A percentile compares a stretch with the other conserved stretches of the same genome.
Evolutionary conservation across 2,329 filamentous ascomycete species (phyloP).

Genomic region (Colletotrichum sp.): DNA sequence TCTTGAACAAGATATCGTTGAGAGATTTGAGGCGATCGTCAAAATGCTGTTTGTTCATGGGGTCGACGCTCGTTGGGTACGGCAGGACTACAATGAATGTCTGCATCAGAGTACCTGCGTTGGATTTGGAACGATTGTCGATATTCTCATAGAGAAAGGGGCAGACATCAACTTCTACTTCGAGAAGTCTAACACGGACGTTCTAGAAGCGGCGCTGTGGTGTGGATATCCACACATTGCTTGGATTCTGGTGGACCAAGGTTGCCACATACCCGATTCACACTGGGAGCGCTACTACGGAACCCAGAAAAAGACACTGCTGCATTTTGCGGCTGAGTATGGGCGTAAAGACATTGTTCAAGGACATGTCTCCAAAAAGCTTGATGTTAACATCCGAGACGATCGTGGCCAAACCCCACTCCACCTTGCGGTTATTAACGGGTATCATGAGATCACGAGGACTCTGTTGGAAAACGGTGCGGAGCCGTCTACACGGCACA

Average conservation of each 20-base stretch:
- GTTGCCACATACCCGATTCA: not conserved
- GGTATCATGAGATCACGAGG: not conserved
- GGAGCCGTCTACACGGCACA: not conserved
- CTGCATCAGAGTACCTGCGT: too few species aligned
- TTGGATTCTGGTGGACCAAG: not conserved
- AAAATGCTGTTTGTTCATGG: too few species aligned
- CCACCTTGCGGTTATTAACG: not conserved
- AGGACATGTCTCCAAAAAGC: not conserved
- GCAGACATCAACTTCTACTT: too few species aligned
- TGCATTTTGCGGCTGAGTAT: not conserved
- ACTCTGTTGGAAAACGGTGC: not conserved
- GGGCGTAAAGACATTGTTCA: not conserved
- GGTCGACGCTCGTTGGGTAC: too few species aligned
- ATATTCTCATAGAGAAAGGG: too few species aligned
- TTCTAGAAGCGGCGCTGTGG: too few species aligned
- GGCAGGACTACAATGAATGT: too few species aligned
- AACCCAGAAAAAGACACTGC: not conserved
- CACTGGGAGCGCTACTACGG: not conserved
- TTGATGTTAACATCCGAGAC: not conserved
- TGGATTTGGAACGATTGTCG: too few species aligned
- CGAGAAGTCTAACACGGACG: too few species aligned
- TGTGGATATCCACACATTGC: too few species aligned
- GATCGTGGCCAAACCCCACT: not conserved
- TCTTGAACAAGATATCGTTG: too few species aligned
- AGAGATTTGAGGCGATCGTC: too few species aligned